A percentile compares a stretch with the other conserved stretches of the same genome.
phyloP scores from a whole-genome alignment of 2,329 filamentous ascomycete species.

The Aspergillus quadricinctus region DNA sequence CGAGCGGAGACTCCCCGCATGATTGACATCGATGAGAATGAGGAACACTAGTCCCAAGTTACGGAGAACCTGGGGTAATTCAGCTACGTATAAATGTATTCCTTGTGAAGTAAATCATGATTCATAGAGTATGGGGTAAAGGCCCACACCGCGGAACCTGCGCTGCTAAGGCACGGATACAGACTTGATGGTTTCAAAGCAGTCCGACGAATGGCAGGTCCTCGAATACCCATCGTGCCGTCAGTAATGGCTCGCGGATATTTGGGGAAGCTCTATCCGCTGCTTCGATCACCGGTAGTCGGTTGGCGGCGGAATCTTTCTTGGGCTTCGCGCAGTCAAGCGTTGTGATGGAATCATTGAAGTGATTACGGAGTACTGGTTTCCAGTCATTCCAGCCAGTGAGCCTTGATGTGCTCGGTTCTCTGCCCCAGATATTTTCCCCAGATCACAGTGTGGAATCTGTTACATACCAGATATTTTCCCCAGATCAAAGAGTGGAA shows the following conservation, averaged over 20 bases:
- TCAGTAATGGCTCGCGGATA: background rate
- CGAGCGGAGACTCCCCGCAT: background rate
- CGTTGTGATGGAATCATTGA: background rate
- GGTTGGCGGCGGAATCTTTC: background rate
- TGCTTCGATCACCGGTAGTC: background rate
- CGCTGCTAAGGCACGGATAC: too few species aligned
- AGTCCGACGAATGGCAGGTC: background rate
- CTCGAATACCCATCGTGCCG: background rate
- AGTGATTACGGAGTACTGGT: background rate
- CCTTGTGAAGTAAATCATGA: background rate
- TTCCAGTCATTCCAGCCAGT: background rate
- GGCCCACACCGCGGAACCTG: too few species aligned
- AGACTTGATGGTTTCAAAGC: background rate
- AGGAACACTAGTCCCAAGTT: background rate
- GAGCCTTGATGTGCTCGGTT: background rate
- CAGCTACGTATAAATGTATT: background rate
- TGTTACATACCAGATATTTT: background rate
- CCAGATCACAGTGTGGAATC: too few species aligned
- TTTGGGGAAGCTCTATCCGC: background rate
- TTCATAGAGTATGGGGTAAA: background rate
- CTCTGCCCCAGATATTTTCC: slow-evolving; percentile 1
- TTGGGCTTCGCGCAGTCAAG: background rate
- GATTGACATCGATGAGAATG: background rate
- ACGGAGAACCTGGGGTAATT: background rate
- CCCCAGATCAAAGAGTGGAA: slow-evolving; percentile 20